Evolutionary conservation across 805 yeast species (phyloP), one percentile per base, ranked within the genome.

Genomic region (Cyberlindnera euphorbiiphila): DNA sequence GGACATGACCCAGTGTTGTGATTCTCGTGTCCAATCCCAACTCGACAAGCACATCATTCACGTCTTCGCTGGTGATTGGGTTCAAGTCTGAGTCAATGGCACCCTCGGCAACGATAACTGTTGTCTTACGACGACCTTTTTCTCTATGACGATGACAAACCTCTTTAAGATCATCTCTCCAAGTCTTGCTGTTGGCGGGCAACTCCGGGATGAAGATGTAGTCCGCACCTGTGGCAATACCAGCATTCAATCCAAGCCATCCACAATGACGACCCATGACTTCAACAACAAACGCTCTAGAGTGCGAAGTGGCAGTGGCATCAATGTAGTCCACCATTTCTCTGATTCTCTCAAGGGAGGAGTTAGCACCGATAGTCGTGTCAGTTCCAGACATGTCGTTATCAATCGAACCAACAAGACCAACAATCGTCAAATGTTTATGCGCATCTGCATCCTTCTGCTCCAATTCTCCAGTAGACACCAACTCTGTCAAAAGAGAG

Each of bases 211-310:
- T 84, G 54, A 93, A 81, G 42, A 88, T 83, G 60, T 78, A 88
- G 65, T 93, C 98, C 3, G 98, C 98, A 54, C 93, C 85, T 20
- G 97, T 86, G 29, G 98, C 88, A 45, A 91, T 81, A 57, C 98
- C 98, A 4, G 98, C 94, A 93, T 88, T 89, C 51, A 93, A 69
- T 2, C 94, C 98, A 53, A 93, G 74, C 98, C 98, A 93, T 46
- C 98, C 98, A 71, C 98, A 93, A 62, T 93, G 97, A 59, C 98
- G 79, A 45, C 98, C 98, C 98, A 93, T 93, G 27, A 93, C 98
- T 62, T 93, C 98, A 42, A 93, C 85, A 29, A 93, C 96, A 61
- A 93, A 93, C 7, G 98, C 98, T 57, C 98, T 78, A 11, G 96
- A 86, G 62, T 93, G 98, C 3, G 98, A 91, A 50, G 85, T 78